Conservation (phyloP, 2,329 filamentous ascomycete genomes). For the Talaromyces verruculosus region DNA sequence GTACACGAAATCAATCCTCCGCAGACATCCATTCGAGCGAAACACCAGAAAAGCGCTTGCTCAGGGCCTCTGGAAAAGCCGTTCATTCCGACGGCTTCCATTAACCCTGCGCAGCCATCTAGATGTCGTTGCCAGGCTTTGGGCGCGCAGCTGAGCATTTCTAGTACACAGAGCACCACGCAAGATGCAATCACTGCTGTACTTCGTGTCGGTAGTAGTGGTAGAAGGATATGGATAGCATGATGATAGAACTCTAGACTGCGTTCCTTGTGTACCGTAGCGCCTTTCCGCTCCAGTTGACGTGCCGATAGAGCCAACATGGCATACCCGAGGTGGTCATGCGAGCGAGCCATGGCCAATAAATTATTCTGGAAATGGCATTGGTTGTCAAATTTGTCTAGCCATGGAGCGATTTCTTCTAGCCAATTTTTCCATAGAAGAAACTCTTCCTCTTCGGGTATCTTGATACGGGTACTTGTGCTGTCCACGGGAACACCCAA, state of each 20-base stretch:
- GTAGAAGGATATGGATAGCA: conserved; percentile 51
- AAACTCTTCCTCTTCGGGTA: conserved; percentile 12
- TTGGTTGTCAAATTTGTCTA: conserved; percentile 58
- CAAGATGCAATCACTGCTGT: conserved; percentile 55
- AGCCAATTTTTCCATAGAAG: conserved; percentile 48
- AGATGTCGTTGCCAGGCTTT: conserved; percentile 54
- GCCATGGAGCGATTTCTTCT: conserved; percentile 55
- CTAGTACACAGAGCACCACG: conserved; percentile 56
- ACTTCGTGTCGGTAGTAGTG: conserved; percentile 49
- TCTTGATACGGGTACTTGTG: neutral
- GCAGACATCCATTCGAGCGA: conserved; percentile 58
- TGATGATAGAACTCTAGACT: conserved; percentile 57
- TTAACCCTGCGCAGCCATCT: conserved; percentile 57
- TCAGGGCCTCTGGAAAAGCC: conserved; percentile 54
- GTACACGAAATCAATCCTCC: conserved; percentile 56
- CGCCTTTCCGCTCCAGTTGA: conserved; percentile 54
- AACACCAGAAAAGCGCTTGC: conserved; percentile 60
- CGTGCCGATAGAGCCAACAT: conserved; percentile 56
- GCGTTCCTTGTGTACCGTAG: conserved; percentile 46
- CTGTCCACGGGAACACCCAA: neutral
- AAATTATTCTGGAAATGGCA: conserved; percentile 55
- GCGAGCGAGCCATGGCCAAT: conserved; percentile 50
- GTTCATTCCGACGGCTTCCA: conserved; percentile 53
- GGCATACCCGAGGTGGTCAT: conserved; percentile 49
- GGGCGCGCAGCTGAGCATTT: conserved; percentile 51